Evolutionary conservation across 2,329 filamentous ascomycete genomes (phyloP).

Genomic region (Aschersonia sp.): DNA sequence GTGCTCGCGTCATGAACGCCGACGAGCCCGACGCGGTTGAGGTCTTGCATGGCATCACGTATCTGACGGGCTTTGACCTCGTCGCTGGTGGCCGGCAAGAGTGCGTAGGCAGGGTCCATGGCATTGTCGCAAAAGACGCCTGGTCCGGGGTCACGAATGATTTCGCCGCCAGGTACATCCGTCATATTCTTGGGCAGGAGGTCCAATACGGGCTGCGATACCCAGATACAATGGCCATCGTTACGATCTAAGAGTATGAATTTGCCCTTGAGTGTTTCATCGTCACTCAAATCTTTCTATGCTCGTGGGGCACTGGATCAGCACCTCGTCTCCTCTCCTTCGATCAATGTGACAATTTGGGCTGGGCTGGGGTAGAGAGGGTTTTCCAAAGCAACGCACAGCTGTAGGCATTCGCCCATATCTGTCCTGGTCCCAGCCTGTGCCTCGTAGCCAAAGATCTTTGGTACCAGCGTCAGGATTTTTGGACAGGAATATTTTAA

Average conservation of each 20-base stretch:
- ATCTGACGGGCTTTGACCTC: conserved; percentile 40
- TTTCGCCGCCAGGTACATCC: conserved; percentile 47
- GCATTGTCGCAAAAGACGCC: conserved; percentile 64
- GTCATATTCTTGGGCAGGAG: conserved; percentile 39
- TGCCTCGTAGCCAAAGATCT: conserved; percentile 48
- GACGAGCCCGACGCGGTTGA: conserved; percentile 51
- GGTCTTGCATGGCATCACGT: conserved; percentile 41
- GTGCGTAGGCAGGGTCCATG: conserved; percentile 43
- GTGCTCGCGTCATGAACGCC: conserved; percentile 57
- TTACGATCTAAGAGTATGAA: conserved; percentile 58
- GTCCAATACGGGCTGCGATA: conserved; percentile 46
- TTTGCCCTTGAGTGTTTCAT: conserved; percentile 33
- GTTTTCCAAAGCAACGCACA: conserved; percentile 22
- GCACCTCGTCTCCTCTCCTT: no score
- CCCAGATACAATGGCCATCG: conserved; percentile 57
- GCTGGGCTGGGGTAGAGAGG: no score
- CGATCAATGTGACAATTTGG: no score
- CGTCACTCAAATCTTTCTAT: conserved; percentile 38
- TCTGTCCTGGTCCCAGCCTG: conserved; percentile 57
- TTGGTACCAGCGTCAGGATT: conserved; percentile 36
- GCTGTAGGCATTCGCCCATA: conserved; percentile 52
- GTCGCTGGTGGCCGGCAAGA: conserved; percentile 41
- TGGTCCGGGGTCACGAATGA: conserved; percentile 43
- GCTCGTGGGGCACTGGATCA: not conserved
- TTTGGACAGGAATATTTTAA: conserved; percentile 33